phyloP scores from a whole-genome alignment of 192 early-diverging fungal genomes.

The Rhizophagus sp. region DNA sequence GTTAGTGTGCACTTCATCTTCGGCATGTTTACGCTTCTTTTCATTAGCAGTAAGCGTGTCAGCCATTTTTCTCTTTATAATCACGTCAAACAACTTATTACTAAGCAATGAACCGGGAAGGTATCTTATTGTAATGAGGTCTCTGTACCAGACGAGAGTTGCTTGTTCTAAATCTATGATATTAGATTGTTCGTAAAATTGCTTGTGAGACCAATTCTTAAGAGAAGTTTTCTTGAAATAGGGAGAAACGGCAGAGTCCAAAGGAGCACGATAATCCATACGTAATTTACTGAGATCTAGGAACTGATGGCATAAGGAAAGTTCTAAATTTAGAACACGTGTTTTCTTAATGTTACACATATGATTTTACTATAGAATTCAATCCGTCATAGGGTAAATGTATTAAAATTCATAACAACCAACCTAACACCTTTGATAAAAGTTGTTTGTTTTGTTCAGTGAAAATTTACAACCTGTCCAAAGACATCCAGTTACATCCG shows the following conservation, averaged over 20 bases:
- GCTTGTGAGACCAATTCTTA: slow-evolving; percentile 8
- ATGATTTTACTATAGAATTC: too few species aligned
- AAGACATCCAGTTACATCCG: too few species aligned
- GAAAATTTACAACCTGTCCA: too few species aligned
- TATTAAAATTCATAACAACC: too few species aligned
- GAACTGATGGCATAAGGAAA: too few species aligned
- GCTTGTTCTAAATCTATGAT: slow-evolving; percentile 13
- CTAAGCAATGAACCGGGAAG: neutral
- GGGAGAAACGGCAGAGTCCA: neutral
- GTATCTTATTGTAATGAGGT: neutral
- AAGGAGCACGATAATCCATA: slow-evolving; percentile 29
- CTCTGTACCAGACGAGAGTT: neutral
- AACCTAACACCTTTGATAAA: too few species aligned
- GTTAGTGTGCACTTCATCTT: slow-evolving; percentile 25
- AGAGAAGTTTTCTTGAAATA: slow-evolving; percentile 8
- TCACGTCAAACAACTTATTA: neutral
- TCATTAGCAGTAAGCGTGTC: neutral
- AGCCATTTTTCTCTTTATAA: slow-evolving; percentile 5
- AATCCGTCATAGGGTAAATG: too few species aligned
- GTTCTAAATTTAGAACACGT: too few species aligned
- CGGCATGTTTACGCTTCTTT: slow-evolving; percentile 23
- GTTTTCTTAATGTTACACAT: too few species aligned
- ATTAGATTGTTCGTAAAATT: neutral
- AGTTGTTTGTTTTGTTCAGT: too few species aligned
- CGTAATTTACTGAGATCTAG: too few species aligned